These are phyloP conservation scores for Lecanoromycetidae sp. DNA, from an alignment of 2,329 filamentous ascomycete species.

Conservation along the genomic window DNA sequence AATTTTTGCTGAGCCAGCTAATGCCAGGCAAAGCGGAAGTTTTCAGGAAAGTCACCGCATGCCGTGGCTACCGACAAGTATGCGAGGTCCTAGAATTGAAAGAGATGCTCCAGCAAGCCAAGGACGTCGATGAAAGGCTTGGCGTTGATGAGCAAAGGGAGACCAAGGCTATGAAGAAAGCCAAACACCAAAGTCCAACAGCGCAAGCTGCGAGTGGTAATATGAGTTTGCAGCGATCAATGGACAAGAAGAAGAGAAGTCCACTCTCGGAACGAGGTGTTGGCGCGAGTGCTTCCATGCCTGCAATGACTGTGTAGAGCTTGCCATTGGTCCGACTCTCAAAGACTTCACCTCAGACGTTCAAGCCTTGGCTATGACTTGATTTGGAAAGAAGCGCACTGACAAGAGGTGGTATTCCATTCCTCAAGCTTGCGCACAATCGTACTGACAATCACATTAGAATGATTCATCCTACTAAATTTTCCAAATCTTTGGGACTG, in stretches of 20 bases:
- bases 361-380: too few species aligned
- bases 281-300: neutral
- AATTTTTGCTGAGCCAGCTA: conserved; percentile 75
- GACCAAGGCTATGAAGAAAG: conserved; percentile 34
- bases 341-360: too few species aligned
- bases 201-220: conserved; percentile 13
- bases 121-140: conserved; percentile 51
- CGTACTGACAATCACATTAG: too few species aligned
- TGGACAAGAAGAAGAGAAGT: conserved; percentile 1
- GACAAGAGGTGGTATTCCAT: too few species aligned
- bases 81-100: conserved; percentile 55
- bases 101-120: conserved; percentile 51
- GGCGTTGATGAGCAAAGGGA: conserved; percentile 43
- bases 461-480: too few species aligned
- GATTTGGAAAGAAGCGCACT: too few species aligned
- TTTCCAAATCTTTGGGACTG: too few species aligned
- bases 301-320: conserved; percentile 6
- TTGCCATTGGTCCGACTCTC: neutral
- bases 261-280: conserved; percentile 11
- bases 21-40: conserved; percentile 64
- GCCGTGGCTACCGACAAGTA: conserved; percentile 59
- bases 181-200: conserved; percentile 22
- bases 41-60: conserved; percentile 49
- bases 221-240: neutral
- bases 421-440: too few species aligned